Evolutionary conservation across 1,284 basidiomycete species (phyloP), one percentile per base, ranked within the genome.

Genomic region (Malassezia sp.): DNA sequence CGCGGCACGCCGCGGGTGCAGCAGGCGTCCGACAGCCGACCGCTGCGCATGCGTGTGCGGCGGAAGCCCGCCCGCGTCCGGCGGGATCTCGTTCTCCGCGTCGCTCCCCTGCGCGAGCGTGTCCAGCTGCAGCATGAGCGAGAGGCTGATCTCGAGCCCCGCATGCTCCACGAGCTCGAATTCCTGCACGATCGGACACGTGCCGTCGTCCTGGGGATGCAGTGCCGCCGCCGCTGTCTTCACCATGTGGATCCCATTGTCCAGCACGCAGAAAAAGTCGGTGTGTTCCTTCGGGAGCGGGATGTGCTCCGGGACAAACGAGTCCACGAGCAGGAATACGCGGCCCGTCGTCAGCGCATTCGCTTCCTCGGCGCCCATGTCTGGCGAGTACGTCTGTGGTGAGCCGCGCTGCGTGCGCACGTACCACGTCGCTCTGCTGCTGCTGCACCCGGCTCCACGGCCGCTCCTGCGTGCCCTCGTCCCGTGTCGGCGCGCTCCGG

Each of bases 241-340:
- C 45, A 97, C 91, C 57, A 84, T 90, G 72, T 96, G 89, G 48
- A 93, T 88, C 7, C 90, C 89, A 60, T 96, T 96, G 73, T 95
- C 91, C 49, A 97, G 75, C 0, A 86, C 88, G 66, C 86, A 85
- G n/a, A 82, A 82, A 58, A 95, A 76, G 27, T 74, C 76, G 0
- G 89, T 89, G 0, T 78, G 73, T 54, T 84, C 38, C 17, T 48
- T 43, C 5, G 65, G 61, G 11, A 70, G 45, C 6, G 60, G 59
- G 21, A 69, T 53, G 20, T 49, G 43, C n/a, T 46, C 43, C 0
- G 66, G 63, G 5, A 52, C 63, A 43, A 68, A 68, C 5, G 62
- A 59, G 45, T 70, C 67, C 20, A 70, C 59, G 43, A 84, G 83
- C 44, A 97, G 85, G 64, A 96, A 97, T 21, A 95, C 83, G 61